Percentiles rank a stretch among this genome's conserved stretches.
Conservation (phyloP, 148 eudicot species). For the Fagopyrum esculentum region DNA sequence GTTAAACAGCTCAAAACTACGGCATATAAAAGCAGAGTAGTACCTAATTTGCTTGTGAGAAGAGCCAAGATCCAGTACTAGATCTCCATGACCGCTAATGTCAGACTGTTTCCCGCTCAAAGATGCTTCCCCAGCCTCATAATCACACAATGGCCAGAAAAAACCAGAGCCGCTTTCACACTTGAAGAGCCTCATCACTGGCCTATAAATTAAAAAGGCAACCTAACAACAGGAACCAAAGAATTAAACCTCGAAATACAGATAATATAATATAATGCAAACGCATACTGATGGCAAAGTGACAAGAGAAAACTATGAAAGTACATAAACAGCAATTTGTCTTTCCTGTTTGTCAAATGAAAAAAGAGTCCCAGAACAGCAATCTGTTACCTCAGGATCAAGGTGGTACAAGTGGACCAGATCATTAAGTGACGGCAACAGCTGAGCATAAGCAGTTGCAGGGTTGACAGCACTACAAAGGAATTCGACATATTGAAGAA, state of each 20-base stretch:
- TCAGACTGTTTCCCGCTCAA: constrained; percentile 38
- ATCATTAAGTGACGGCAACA: constrained; percentile 76
- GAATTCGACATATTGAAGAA: constrained; percentile 96
- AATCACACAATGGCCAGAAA: constrained; percentile 71
- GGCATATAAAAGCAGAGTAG: constrained; percentile 2
- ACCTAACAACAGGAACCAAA: constrained; percentile 35
- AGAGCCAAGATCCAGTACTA: constrained; percentile 68
- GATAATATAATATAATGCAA: not conserved
- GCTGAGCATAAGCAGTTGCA: constrained; percentile 61
- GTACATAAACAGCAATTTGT: not conserved
- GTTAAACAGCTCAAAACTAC: not conserved
- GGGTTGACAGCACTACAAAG: constrained; percentile 70
- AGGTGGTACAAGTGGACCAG: constrained; percentile 82
- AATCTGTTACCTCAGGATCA: constrained; percentile 74
- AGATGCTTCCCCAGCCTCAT: constrained; percentile 26
- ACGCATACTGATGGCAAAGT: not conserved
- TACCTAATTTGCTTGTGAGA: constrained; percentile 53
- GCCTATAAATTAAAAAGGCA: constrained; percentile 81
- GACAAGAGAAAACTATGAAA: not conserved
- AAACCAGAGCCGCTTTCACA: constrained; percentile 41
- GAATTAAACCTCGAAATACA: not conserved
- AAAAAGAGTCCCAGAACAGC: not conserved
- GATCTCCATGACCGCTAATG: constrained; percentile 27
- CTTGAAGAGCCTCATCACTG: constrained; percentile 92
- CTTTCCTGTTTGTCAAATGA: not conserved